Conservation (phyloP, 2,329 filamentous ascomycete species). For the Diaporthe citriasiana region DNA sequence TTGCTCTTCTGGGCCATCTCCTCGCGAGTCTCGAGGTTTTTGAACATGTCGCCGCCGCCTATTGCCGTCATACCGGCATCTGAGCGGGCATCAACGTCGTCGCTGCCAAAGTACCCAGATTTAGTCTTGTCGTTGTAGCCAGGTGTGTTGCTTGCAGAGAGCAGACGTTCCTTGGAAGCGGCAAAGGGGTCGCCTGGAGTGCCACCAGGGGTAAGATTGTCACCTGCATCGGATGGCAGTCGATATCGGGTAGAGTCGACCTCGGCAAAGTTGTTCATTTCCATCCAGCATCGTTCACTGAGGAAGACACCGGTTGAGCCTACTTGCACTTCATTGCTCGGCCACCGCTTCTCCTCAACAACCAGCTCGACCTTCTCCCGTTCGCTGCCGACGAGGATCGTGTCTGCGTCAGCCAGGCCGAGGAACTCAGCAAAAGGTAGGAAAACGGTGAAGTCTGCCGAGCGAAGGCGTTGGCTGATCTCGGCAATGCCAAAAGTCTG, state of each 20-base stretch:
- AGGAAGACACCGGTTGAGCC: slow-evolving; percentile 95
- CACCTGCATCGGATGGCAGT: slow-evolving; percentile 71
- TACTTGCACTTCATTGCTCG: slow-evolving; percentile 88
- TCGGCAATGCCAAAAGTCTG: slow-evolving; percentile 97
- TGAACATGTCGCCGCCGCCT: slow-evolving; percentile 96
- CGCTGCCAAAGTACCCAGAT: slow-evolving; percentile 83
- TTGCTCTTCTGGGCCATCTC: slow-evolving; percentile 97
- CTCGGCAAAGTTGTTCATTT: slow-evolving; percentile 83
- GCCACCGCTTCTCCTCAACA: slow-evolving; percentile 94
- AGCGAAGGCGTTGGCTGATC: slow-evolving; percentile 92
- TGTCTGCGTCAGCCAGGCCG: slow-evolving; percentile 86
- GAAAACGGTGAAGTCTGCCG: slow-evolving; percentile 96
- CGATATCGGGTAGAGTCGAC: slow-evolving; percentile 67
- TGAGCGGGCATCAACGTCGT: slow-evolving; percentile 86
- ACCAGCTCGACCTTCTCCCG: slow-evolving; percentile 91
- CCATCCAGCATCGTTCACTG: slow-evolving; percentile 95
- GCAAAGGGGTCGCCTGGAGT: slow-evolving; percentile 70
- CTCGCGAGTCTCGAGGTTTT: slow-evolving; percentile 92
- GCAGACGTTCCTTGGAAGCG: slow-evolving; percentile 72
- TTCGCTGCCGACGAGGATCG: slow-evolving; percentile 90
- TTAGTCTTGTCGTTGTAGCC: slow-evolving; percentile 82
- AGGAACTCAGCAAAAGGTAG: slow-evolving; percentile 96
- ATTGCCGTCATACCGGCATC: slow-evolving; percentile 94
- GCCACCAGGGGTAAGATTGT: slow-evolving; percentile 66
- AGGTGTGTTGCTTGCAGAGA: slow-evolving; percentile 66